Evolutionary conservation across 2,329 filamentous ascomycete genomes (phyloP).

Genomic region (Gnomoniopsis sp.): DNA sequence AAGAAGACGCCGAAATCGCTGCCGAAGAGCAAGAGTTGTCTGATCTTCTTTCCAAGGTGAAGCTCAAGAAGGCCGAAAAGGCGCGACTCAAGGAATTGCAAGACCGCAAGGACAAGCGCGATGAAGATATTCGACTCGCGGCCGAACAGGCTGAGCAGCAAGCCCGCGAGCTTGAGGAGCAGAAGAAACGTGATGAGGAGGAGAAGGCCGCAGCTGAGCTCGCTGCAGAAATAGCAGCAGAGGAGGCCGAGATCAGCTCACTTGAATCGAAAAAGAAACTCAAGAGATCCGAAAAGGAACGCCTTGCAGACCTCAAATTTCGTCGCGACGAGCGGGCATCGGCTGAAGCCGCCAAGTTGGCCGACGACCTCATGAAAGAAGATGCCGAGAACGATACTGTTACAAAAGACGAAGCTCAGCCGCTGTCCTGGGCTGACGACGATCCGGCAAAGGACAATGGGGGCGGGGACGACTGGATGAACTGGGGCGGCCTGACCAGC

Average conservation of each 20-base stretch:
- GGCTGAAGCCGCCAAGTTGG: conserved; percentile 9
- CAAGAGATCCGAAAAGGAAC: conserved; percentile 9
- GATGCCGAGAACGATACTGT: conserved; percentile 19
- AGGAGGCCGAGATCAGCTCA: conserved; percentile 10
- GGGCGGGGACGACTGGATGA: conserved; percentile 15
- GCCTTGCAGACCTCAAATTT: conserved; percentile 11
- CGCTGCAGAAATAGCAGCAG: conserved; percentile 11
- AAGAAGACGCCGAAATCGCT: conserved; percentile 3
- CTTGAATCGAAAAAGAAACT: conserved; percentile 17
- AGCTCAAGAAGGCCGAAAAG: conserved; percentile 10
- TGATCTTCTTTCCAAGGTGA: conserved; percentile 7
- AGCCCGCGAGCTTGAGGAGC: conserved; percentile 14
- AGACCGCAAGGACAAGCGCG: conserved; percentile 12
- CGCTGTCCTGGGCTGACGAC: conserved; percentile 14
- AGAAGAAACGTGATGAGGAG: neutral
- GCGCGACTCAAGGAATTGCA: conserved; percentile 14
- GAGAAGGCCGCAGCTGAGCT: conserved; percentile 5
- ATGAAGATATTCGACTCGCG: conserved; percentile 7
- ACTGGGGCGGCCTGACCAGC: conserved; percentile 22
- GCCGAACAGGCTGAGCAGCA: conserved; percentile 11
- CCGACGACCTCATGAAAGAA: conserved; percentile 24
- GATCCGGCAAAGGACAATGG: conserved; percentile 5
- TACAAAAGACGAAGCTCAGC: neutral
- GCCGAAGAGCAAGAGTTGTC: conserved; percentile 16
- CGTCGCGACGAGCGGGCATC: conserved; percentile 12